Conservation (phyloP, 2,329 filamentous ascomycete genomes). For the Penicillium freii region DNA sequence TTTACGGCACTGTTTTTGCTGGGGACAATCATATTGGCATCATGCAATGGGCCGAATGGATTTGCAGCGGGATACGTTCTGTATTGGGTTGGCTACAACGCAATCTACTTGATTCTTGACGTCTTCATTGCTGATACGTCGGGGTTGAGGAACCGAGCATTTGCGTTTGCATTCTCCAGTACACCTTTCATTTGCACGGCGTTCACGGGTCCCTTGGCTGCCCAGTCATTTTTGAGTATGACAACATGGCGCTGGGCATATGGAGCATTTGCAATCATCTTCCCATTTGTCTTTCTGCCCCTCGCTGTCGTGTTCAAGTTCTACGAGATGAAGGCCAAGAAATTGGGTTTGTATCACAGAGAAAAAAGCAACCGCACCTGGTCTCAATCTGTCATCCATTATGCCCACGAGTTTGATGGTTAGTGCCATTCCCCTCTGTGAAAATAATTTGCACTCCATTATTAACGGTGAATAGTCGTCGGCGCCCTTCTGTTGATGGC, state of each 20-base stretch:
- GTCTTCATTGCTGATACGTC: constrained; percentile 65
- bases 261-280: constrained; percentile 33
- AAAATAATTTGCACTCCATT: too few species aligned
- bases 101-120: constrained; percentile 55
- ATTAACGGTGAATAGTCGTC: too few species aligned
- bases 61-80: constrained; percentile 57
- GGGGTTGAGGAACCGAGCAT: constrained; percentile 57
- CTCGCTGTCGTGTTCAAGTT: too few species aligned
- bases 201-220: constrained; percentile 55
- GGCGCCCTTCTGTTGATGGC: too few species aligned
- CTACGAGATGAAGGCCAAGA: too few species aligned
- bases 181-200: constrained; percentile 64
- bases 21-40: constrained; percentile 13
- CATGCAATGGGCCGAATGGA: too few species aligned
- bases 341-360: too few species aligned
- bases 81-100: constrained; percentile 58
- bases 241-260: constrained; percentile 41
- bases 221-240: constrained; percentile 49
- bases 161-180: constrained; percentile 58
- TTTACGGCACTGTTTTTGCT: constrained; percentile 49
- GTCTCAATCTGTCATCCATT: too few species aligned
- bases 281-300: too few species aligned
- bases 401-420: too few species aligned
- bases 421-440: too few species aligned
- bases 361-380: too few species aligned